Conservation (phyloP, 352 stramenopile species). For the Globisporangium apiculatum region DNA sequence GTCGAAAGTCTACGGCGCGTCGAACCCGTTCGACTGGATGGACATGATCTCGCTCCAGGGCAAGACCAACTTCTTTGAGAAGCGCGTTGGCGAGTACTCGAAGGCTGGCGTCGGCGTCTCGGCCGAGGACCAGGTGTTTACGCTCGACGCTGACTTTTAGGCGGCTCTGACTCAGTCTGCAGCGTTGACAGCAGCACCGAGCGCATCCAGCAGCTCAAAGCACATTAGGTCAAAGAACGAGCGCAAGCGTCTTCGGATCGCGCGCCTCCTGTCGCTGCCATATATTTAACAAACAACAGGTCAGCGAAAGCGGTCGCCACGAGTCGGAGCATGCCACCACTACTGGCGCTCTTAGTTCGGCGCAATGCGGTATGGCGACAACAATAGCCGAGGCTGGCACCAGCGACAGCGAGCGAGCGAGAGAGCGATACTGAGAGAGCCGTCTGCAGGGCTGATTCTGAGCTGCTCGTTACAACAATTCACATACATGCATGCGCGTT, state of each 20-base stretch:
- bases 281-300: slow-evolving; percentile 11
- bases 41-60: slow-evolving; percentile 98
- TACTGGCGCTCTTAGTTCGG: too few species aligned
- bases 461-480: too few species aligned
- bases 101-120: slow-evolving; percentile 95
- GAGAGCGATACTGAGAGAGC: too few species aligned
- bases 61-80: slow-evolving; percentile 99
- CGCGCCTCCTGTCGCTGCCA: neutral
- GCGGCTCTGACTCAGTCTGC: neutral
- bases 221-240: neutral
- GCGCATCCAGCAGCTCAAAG: too few species aligned
- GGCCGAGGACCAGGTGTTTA: slow-evolving; percentile 87
- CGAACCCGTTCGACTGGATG: slow-evolving; percentile 99
- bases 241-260: neutral
- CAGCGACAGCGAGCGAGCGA: too few species aligned
- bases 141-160: slow-evolving; percentile 93
- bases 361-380: too few species aligned
- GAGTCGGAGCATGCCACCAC: too few species aligned
- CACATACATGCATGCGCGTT: too few species aligned
- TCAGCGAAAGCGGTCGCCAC: too few species aligned
- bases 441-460: too few species aligned
- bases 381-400: too few species aligned
- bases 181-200: neutral
- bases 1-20: slow-evolving; percentile 90
- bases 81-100: slow-evolving; percentile 98